Evolutionary conservation across 305 asterid genomes (phyloP), one percentile per base, ranked within the genome.

Genomic region (Fraxinus latifolia): DNA sequence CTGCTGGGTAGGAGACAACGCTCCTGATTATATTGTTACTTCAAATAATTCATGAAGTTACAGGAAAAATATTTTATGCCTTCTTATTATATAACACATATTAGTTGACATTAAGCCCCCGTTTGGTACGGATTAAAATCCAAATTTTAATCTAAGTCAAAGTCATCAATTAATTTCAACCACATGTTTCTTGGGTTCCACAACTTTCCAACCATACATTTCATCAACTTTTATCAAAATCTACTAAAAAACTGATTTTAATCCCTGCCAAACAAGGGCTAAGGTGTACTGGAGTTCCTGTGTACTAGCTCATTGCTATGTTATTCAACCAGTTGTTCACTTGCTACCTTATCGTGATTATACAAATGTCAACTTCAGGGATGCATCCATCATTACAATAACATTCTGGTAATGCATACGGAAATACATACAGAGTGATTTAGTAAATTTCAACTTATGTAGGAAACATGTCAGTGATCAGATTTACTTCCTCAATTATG

Each of bases 401-500:
- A 70, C 23, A 4, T 36, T 71, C 50, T 32, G 68, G 47, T 55
- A 70, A 67, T 19, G 37, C 23, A 44, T 12, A 11, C 19, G 42
- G 39, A 32, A 78, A 36, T n/a, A 21, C 17, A 39, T 12, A 14
- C n/a, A 21, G 44, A 25, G 15, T 32, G 78, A 68, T 65, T 72
- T 67, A 76, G 71, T 44, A 62, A 55, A 72, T 72, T 81, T 72
- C 72, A 55, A 77, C 47, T 25, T 11, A 58, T 5, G 11, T 33
- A 21, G 76, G 74, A 75, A 70, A 44, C 15, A 65, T 33, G 19
- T 14, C 32, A 33, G 39, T 23, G n/a, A 31, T 75, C 77, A 76
- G 39, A 72, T 33, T 32, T 39, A 78, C 39, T 47, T 79, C 79
- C 23, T 70, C 83, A 79, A 74, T 71, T 74, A 72, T 58, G 42